A percentile compares a stretch with the other conserved stretches of the same genome.
Evolutionary conservation across 345 rosid species (phyloP).

Genomic region (Citrus mangshanensis): DNA sequence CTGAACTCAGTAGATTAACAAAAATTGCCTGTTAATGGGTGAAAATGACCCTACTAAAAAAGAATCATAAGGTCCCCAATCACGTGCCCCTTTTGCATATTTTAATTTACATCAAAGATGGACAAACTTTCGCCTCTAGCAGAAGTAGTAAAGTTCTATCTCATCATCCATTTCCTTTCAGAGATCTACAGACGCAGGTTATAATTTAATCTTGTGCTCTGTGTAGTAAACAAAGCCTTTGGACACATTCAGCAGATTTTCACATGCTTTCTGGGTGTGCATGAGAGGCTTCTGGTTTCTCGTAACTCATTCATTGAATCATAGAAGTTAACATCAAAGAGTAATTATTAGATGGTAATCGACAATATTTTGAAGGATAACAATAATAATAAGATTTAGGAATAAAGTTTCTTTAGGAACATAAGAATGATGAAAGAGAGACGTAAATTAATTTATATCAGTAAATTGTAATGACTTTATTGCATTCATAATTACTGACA

Average conservation of each 20-base stretch:
- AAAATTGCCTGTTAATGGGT: conserved; percentile 25
- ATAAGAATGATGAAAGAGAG: background rate
- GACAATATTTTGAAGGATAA: background rate
- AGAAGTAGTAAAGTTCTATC: background rate
- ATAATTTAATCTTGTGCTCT: background rate
- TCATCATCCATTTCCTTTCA: background rate
- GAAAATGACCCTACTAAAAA: conserved; percentile 24
- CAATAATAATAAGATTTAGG: conserved; percentile 6
- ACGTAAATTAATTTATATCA: background rate
- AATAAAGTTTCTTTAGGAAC: conserved; percentile 6
- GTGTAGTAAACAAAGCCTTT: background rate
- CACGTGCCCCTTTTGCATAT: conserved; percentile 26
- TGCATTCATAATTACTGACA: conserved; percentile 3
- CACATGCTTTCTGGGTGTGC: conserved; percentile 4
- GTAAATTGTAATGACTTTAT: background rate
- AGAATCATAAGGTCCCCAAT: conserved; percentile 15
- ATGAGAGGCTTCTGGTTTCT: background rate
- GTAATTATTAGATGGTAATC: background rate
- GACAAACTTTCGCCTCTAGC: background rate
- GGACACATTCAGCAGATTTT: conserved; percentile 2
- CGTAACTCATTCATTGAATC: conserved; percentile 9
- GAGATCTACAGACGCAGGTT: background rate
- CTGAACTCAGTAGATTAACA: conserved; percentile 15
- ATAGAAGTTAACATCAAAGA: background rate
- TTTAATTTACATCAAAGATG: background rate